Evolutionary conservation across 805 yeast species (phyloP).

Genomic region (Blastobotrys americana): DNA sequence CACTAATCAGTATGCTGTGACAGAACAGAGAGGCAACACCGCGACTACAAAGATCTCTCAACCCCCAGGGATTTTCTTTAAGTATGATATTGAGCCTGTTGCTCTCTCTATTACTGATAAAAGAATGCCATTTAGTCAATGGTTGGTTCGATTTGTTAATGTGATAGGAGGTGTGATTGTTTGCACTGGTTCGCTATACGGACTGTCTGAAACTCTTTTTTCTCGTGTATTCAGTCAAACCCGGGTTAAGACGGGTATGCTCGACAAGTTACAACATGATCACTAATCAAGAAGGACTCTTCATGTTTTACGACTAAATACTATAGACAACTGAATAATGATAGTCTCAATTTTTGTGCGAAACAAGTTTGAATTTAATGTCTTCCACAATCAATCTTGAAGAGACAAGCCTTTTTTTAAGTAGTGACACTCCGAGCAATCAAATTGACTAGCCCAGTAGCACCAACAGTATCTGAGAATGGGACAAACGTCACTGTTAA

Average conservation of each 20-base stretch:
- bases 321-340: neutral
- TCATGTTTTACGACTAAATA: neutral
- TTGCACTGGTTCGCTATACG: constrained; percentile 58
- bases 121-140: constrained; percentile 70
- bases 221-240: neutral
- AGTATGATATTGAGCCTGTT: constrained; percentile 85
- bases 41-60: constrained; percentile 21
- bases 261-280: constrained; percentile 1
- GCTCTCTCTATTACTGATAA: constrained; percentile 60
- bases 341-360: neutral
- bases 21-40: constrained; percentile 14
- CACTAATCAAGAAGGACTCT: neutral
- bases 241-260: constrained; percentile 1
- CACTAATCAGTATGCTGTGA: constrained; percentile 74
- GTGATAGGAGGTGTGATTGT: constrained; percentile 77
- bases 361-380: neutral
- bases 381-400: neutral
- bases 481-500: neutral
- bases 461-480: neutral
- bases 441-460: neutral
- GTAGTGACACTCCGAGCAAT: neutral
- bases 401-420: neutral
- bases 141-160: constrained; percentile 69
- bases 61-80: constrained; percentile 74
- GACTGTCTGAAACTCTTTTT: constrained; percentile 40